phyloP scores from a whole-genome alignment of 2,329 filamentous ascomycete genomes.

The Trichoderma brevicompactum region DNA sequence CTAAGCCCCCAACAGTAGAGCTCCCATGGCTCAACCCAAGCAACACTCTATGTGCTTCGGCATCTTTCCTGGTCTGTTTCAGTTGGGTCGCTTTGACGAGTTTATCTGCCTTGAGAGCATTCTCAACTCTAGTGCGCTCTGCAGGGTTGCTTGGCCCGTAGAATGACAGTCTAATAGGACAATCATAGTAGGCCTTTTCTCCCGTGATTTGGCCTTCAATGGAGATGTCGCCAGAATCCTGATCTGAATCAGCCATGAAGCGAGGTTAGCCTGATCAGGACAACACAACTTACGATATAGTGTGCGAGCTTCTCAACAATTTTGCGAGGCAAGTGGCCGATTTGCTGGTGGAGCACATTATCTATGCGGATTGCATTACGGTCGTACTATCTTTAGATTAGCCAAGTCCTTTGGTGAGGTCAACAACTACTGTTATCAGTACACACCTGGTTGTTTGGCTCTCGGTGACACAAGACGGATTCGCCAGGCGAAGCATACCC shows the following conservation, averaged over 20 bases:
- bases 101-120: conserved; percentile 65
- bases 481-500: conserved; percentile 67
- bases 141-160: conserved; percentile 67
- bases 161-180: conserved; percentile 70
- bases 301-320: conserved; percentile 73
- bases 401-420: not conserved
- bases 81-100: conserved; percentile 63
- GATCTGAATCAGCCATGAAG: not conserved
- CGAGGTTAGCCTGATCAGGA: no score
- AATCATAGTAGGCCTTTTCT: conserved; percentile 69
- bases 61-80: conserved; percentile 58
- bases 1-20: conserved; percentile 44
- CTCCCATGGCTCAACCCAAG: conserved; percentile 47
- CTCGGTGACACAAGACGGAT: conserved; percentile 64
- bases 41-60: conserved; percentile 54
- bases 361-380: conserved; percentile 76
- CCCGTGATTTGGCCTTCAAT: conserved; percentile 74
- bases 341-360: conserved; percentile 75
- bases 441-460: conserved; percentile 64
- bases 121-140: conserved; percentile 59
- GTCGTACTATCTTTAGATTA: conserved; percentile 57
- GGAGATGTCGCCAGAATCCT: conserved; percentile 62
- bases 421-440: not conserved
- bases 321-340: conserved; percentile 74
- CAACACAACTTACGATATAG: conserved; percentile 61